Percentiles rank a stretch among this genome's conserved stretches.
These are phyloP conservation scores for Amaranthus palmeri DNA, from an alignment of 148 eudicot genomes.

Conservation along the genomic window DNA sequence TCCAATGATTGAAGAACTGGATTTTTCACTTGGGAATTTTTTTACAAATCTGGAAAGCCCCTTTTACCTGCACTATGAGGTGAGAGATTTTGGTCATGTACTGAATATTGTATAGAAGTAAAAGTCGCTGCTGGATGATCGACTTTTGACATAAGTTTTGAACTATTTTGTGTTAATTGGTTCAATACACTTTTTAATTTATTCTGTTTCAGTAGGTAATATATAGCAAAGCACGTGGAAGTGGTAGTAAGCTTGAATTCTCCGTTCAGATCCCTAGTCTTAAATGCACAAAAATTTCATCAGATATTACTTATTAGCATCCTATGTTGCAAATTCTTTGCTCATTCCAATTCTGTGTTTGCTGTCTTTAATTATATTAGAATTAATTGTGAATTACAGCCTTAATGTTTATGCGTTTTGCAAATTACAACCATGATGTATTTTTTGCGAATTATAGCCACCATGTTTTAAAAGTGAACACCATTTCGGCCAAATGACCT, in stretches of 20 bases:
- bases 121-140: background rate
- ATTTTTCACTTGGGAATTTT: background rate
- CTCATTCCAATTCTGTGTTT: too few relatives aligned
- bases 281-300: too few relatives aligned
- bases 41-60: background rate
- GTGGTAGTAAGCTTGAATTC: background rate
- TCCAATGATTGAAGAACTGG: background rate
- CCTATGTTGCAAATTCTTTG: too few relatives aligned
- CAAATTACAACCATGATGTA: too few relatives aligned
- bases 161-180: background rate
- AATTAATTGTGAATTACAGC: too few relatives aligned
- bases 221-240: background rate
- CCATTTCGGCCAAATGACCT: too few relatives aligned
- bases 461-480: too few relatives aligned
- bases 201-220: background rate
- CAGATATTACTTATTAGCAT: too few relatives aligned
- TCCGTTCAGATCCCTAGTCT: too few relatives aligned
- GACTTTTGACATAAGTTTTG: background rate
- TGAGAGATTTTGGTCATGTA: constrained; percentile 1
- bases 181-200: background rate
- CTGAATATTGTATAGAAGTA: background rate
- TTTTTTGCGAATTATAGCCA: too few relatives aligned
- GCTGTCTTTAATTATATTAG: too few relatives aligned
- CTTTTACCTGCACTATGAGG: background rate
- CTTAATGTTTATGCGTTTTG: too few relatives aligned